A percentile compares a stretch with the other conserved stretches of the same genome.
Conservation (phyloP, 164 flowering plant species). For the Nymphaea thermarum region DNA sequence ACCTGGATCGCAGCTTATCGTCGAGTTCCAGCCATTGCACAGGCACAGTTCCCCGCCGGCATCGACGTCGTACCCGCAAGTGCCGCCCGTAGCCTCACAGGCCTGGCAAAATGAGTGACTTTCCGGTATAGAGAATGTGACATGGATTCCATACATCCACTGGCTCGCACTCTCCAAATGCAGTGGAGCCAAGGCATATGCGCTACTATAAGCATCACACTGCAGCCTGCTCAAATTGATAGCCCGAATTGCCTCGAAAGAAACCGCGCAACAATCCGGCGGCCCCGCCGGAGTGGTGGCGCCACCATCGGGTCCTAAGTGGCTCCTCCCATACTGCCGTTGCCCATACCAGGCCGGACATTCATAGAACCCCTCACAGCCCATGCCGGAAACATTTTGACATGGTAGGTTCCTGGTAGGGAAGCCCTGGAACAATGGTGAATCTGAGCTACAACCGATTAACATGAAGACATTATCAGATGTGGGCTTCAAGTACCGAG, state of each 20-base stretch:
- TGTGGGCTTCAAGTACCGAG: conserved; percentile 49
- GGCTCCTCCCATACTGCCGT: not conserved
- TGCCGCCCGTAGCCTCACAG: conserved; percentile 84
- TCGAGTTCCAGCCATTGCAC: conserved; percentile 66
- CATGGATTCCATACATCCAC: conserved; percentile 87
- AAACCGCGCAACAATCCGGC: conserved; percentile 65
- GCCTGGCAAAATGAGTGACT: conserved; percentile 47
- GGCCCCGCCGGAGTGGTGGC: conserved; percentile 36
- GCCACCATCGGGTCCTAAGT: conserved; percentile 19
- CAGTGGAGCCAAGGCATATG: conserved; percentile 75
- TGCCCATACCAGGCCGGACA: conserved; percentile 57
- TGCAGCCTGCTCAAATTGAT: conserved; percentile 56
- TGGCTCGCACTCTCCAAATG: conserved; percentile 34
- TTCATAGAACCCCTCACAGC: conserved; percentile 70
- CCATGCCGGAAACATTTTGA: conserved; percentile 76
- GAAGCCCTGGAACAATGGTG: conserved; percentile 87
- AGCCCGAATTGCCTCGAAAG: conserved; percentile 46
- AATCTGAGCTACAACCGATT: conserved; percentile 57
- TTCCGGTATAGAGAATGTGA: conserved; percentile 57
- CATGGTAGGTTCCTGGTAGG: conserved; percentile 72
- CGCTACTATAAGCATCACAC: conserved; percentile 86
- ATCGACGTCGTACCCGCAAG: conserved; percentile 57
- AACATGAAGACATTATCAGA: conserved; percentile 78
- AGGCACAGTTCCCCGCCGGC: conserved; percentile 48
- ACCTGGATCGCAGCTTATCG: conserved; percentile 68